These are phyloP conservation scores for Suillus tomentosus DNA, from an alignment of 768 basidiomycete species.

Conservation along the genomic window DNA sequence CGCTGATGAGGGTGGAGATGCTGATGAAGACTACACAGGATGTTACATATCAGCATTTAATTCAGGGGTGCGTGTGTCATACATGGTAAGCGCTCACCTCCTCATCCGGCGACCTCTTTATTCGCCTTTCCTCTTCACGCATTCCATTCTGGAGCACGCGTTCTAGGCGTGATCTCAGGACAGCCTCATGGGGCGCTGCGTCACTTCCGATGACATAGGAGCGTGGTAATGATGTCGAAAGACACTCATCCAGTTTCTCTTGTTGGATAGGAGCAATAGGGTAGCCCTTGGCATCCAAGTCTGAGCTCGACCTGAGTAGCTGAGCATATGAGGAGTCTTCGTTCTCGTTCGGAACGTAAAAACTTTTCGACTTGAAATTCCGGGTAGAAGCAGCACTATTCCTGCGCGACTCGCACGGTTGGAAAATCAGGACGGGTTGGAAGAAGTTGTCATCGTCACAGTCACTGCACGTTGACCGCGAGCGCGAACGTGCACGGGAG, in stretches of 20 bases:
- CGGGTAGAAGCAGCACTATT: constrained; percentile 23
- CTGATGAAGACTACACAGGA: constrained; percentile 26
- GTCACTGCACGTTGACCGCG: constrained; percentile 27
- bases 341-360: constrained; percentile 38
- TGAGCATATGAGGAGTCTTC: constrained; percentile 28
- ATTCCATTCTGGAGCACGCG: constrained; percentile 44
- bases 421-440: constrained; percentile 30
- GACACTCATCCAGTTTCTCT: constrained; percentile 25
- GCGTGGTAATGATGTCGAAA: constrained; percentile 20
- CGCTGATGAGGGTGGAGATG: constrained; percentile 32
- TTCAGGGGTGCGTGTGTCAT: not conserved
- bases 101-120: constrained; percentile 18
- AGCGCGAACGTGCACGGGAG: constrained; percentile 21
- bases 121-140: constrained; percentile 15
- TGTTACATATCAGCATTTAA: constrained; percentile 10
- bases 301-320: constrained; percentile 29
- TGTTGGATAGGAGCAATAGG: constrained; percentile 15
- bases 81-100: constrained; percentile 25
- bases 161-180: constrained; percentile 54
- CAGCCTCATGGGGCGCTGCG: constrained; percentile 53
- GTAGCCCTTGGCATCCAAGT: constrained; percentile 22
- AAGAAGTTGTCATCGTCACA: constrained; percentile 31
- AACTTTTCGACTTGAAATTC: constrained; percentile 16
- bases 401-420: constrained; percentile 19
- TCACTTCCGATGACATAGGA: constrained; percentile 21